A percentile compares a stretch with the other conserved stretches of the same genome.
These are phyloP conservation scores for Aspergillus unguis DNA, from an alignment of 2,329 filamentous ascomycete species.

Conservation along the genomic window DNA sequence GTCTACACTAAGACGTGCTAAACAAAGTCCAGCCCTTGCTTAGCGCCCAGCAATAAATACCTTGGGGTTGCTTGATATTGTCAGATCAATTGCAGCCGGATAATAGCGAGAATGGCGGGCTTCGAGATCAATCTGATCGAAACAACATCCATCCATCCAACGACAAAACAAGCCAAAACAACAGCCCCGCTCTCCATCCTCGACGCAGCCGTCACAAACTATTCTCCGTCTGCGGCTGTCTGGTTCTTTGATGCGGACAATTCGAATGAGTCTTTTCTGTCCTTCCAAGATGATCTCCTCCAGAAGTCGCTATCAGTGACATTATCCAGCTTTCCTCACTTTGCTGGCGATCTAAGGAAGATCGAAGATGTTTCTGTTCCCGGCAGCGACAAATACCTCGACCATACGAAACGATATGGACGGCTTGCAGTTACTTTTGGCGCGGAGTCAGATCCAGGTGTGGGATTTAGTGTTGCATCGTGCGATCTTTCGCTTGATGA, in stretches of 20 bases:
- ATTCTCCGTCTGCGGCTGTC: constrained; percentile 1
- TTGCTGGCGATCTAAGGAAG: constrained; percentile 9
- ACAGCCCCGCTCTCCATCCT: constrained; percentile 6
- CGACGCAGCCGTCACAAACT: constrained; percentile 5
- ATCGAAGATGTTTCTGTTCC: not conserved
- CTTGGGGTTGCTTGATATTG: too few relatives aligned
- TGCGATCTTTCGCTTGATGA: constrained; percentile 13
- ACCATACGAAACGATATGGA: constrained; percentile 26
- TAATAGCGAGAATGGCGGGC: too few relatives aligned
- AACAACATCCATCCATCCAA: not conserved
- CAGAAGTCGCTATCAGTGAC: constrained; percentile 3
- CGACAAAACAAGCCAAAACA: not conserved
- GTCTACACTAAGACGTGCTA: too few relatives aligned
- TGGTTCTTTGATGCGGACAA: constrained; percentile 6
- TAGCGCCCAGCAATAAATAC: not conserved
- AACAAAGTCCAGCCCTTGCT: too few relatives aligned
- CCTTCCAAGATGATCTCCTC: not conserved
- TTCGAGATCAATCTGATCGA: not conserved
- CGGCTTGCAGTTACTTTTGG: constrained; percentile 34
- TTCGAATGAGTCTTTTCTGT: not conserved
- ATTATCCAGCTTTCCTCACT: constrained; percentile 6
- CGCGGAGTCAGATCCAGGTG: constrained; percentile 39
- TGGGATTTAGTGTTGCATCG: constrained; percentile 37
- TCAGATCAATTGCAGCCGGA: too few relatives aligned
- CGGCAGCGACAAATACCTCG: not conserved